Evolutionary conservation across 164 flowering plant genomes (phyloP).

Genomic region (Tetracentron sinense): DNA sequence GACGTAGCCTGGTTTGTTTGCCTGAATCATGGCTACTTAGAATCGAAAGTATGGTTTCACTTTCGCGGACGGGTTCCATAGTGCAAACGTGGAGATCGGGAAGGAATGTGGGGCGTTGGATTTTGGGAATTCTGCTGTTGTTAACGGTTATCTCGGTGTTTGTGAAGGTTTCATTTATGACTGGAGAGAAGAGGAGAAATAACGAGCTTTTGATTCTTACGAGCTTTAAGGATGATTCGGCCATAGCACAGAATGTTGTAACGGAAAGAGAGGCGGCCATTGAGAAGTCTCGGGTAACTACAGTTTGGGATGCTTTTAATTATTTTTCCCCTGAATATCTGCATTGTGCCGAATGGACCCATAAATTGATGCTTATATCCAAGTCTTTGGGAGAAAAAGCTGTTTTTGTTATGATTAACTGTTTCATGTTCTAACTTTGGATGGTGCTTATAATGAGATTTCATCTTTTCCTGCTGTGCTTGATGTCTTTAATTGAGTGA

Average conservation of each 20-base stretch:
- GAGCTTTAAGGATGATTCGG: conserved; percentile 31
- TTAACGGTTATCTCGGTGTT: conserved; percentile 36
- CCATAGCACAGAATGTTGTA: conserved; percentile 31
- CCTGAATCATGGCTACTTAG: conserved; percentile 17
- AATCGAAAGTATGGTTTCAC: neutral
- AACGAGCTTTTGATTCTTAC: conserved; percentile 31
- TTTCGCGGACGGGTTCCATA: neutral
- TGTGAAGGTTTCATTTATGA: conserved; percentile 27
- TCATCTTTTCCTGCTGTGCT: too few relatives aligned
- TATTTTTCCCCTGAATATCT: too few relatives aligned
- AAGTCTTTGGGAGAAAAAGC: too few relatives aligned
- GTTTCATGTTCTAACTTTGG: too few relatives aligned
- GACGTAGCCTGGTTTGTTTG: neutral
- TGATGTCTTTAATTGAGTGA: too few relatives aligned
- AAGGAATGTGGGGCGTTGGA: conserved; percentile 32
- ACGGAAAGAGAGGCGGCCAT: conserved; percentile 26
- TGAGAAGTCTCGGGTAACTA: conserved; percentile 35
- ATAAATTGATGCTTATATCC: too few relatives aligned
- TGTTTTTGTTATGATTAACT: too few relatives aligned
- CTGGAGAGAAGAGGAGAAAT: conserved; percentile 7
- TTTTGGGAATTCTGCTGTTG: conserved; percentile 22
- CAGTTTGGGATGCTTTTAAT: too few relatives aligned
- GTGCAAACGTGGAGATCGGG: conserved; percentile 25
- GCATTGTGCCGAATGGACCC: too few relatives aligned
- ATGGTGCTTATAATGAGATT: too few relatives aligned